A percentile compares a stretch with the other conserved stretches of the same genome.
phyloP scores from a whole-genome alignment of 345 rosid genomes.

The Acer campestre region DNA sequence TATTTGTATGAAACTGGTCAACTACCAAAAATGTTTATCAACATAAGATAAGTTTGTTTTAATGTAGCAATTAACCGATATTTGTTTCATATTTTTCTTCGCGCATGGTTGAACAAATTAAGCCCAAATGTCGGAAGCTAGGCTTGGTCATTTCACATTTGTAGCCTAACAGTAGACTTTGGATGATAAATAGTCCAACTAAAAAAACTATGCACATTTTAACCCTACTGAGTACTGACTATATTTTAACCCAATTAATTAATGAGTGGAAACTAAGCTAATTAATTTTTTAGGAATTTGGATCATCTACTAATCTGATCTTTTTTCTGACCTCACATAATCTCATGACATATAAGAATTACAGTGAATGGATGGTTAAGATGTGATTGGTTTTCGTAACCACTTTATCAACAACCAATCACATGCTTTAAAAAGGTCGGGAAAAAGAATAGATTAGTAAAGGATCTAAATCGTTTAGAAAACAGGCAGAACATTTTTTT shows the following conservation, averaged over 20 bases:
- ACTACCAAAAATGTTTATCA: conserved; percentile 27
- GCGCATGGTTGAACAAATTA: conserved; percentile 33
- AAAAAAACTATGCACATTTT: background rate
- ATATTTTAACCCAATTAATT: background rate
- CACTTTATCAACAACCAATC: too few relatives aligned
- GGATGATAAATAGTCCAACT: conserved; percentile 11
- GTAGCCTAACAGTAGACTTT: conserved; percentile 41
- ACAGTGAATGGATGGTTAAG: too few relatives aligned
- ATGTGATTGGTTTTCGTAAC: too few relatives aligned
- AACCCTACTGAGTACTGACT: background rate
- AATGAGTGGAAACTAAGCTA: background rate
- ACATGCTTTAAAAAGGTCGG: too few relatives aligned
- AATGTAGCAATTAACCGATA: background rate
- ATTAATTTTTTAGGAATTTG: background rate
- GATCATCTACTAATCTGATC: too few relatives aligned
- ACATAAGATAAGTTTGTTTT: conserved; percentile 19
- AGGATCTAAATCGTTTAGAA: too few relatives aligned
- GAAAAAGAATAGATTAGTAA: too few relatives aligned
- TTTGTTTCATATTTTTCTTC: conserved; percentile 26
- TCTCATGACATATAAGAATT: too few relatives aligned
- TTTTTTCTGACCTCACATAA: too few relatives aligned
- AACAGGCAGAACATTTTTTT: background rate
- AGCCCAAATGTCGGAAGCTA: conserved; percentile 23
- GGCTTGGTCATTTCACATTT: conserved; percentile 15
- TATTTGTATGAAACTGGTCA: conserved; percentile 25